Evolutionary conservation across 352 stramenopile genomes (phyloP).

Genomic region (Poterioochromonas sp.): DNA sequence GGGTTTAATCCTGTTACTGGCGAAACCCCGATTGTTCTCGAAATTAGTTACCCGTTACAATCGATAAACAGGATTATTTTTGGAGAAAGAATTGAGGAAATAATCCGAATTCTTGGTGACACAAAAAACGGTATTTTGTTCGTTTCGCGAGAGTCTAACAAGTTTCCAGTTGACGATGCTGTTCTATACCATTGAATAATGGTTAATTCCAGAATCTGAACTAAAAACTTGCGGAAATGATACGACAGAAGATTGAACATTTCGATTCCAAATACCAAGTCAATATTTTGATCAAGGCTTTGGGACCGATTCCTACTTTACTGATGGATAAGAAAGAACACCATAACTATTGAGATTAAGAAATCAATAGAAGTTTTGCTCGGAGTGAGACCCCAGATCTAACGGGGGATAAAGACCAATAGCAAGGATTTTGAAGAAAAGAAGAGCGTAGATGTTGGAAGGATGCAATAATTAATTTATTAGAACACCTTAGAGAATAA

Average conservation of each 20-base stretch:
- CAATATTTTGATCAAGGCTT: slow-evolving; percentile 11
- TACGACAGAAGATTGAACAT: background rate
- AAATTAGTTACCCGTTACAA: background rate
- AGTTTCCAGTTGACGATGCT: background rate
- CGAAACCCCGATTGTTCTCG: background rate
- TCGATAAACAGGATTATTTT: background rate
- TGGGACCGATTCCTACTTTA: background rate
- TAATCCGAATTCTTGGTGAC: slow-evolving; percentile 1
- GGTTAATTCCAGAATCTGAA: background rate
- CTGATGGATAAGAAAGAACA: slow-evolving; percentile 2
- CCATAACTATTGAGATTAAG: background rate
- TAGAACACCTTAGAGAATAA: too few species aligned
- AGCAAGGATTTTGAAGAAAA: too few species aligned
- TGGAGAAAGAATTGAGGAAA: background rate
- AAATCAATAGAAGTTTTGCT: background rate
- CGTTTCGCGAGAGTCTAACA: background rate
- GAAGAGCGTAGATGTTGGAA: too few species aligned
- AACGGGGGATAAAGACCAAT: too few species aligned
- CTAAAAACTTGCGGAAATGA: background rate
- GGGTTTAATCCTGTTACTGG: background rate
- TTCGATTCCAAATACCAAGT: background rate
- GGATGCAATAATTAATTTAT: too few species aligned
- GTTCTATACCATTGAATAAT: background rate
- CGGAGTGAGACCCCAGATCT: too few species aligned
- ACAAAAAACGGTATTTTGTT: background rate